Conservation (phyloP, 805 yeast genomes). For the Lipomyces lipofer region DNA sequence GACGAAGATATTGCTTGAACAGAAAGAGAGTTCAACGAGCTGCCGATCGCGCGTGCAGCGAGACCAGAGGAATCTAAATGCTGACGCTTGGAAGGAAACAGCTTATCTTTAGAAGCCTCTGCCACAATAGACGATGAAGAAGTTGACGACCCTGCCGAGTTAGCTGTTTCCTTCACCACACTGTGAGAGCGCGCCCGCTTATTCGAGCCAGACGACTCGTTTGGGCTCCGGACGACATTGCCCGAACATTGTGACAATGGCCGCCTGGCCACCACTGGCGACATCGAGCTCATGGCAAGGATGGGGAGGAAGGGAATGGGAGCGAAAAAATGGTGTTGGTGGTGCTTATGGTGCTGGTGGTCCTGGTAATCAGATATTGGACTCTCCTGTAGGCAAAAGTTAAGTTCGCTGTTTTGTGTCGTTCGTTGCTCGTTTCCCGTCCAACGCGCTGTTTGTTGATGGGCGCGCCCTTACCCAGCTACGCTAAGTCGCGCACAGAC, state of each 20-base stretch:
- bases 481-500: not conserved
- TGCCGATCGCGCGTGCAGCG: not conserved
- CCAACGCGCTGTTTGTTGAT: not conserved
- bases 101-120: not conserved
- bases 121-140: not conserved
- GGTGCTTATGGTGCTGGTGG: not conserved
- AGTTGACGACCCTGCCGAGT: not conserved
- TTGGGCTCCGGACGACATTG: not conserved
- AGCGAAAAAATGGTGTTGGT: not conserved
- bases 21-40: not conserved
- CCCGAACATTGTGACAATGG: conserved; percentile 2
- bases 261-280: conserved; percentile 2
- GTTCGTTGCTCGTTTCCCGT: not conserved
- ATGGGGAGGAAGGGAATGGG: too few relatives aligned
- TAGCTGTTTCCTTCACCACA: not conserved
- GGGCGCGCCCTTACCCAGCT: not conserved
- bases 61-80: not conserved
- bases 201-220: not conserved
- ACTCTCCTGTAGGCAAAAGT: not conserved
- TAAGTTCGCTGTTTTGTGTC: not conserved
- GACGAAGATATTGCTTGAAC: not conserved
- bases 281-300: conserved; percentile 1
- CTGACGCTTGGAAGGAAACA: not conserved
- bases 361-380: not conserved
- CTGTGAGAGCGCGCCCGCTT: not conserved